Conservation (phyloP, 441 rosid genomes). For the Pelargonium citronellum region DNA sequence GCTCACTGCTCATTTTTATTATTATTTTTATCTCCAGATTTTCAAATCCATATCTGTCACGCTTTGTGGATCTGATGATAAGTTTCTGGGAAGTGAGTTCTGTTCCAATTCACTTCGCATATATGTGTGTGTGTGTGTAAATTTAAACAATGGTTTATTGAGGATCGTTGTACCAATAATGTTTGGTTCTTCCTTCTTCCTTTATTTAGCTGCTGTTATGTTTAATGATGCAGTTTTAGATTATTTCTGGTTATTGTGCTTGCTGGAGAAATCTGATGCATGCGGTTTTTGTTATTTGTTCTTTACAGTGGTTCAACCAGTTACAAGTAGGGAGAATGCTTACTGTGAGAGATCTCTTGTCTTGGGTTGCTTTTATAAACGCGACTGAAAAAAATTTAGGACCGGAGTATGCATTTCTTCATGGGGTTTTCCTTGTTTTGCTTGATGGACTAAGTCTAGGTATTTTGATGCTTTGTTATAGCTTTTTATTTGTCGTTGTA, state of each 20-base stretch:
- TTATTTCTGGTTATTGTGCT: background rate
- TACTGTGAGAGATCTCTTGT: slow-evolving; percentile 89
- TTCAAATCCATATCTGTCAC: slow-evolving; percentile 36
- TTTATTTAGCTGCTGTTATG: background rate
- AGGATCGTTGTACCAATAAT: slow-evolving; percentile 5
- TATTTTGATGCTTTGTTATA: slow-evolving; percentile 22
- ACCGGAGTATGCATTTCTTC: slow-evolving; percentile 56
- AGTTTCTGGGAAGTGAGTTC: slow-evolving; percentile 71
- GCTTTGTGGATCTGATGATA: slow-evolving; percentile 56
- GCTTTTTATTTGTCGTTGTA: background rate
- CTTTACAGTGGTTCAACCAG: slow-evolving; percentile 77
- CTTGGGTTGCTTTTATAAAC: slow-evolving; percentile 79
- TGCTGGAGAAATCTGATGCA: slow-evolving; percentile 18
- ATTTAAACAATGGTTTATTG: background rate
- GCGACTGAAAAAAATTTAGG: slow-evolving; percentile 50
- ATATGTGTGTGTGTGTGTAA: background rate
- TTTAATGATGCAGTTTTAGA: background rate
- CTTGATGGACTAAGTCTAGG: slow-evolving; percentile 94
- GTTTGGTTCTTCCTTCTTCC: background rate
- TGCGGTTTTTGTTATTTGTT: slow-evolving; percentile 13
- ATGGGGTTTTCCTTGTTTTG: slow-evolving; percentile 89
- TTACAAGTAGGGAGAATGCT: slow-evolving; percentile 70
- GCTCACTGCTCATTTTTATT: slow-evolving; percentile 14
- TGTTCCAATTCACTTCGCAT: background rate
- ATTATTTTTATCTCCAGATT: slow-evolving; percentile 37